A percentile compares a stretch with the other conserved stretches of the same genome.
These are phyloP conservation scores for Acer yangbiense DNA, from an alignment of 345 rosid species.

Conservation along the genomic window DNA sequence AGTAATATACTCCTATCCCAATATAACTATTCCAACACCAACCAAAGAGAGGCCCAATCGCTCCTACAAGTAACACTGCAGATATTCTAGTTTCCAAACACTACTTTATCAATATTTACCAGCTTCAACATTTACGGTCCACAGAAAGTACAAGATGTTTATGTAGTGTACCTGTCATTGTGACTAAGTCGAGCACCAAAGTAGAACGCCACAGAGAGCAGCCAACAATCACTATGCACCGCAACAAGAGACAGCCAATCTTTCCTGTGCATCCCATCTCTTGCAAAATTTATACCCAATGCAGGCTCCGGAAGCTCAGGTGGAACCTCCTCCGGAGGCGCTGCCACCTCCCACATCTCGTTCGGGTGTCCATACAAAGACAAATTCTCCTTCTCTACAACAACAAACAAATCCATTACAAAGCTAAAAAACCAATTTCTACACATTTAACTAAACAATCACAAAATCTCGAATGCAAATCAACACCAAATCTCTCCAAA, in stretches of 20 bases:
- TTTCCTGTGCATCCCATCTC: slow-evolving; percentile 80
- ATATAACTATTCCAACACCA: background rate
- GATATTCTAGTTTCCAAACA: background rate
- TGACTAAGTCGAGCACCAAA: slow-evolving; percentile 79
- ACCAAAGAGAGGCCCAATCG: background rate
- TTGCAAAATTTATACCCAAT: slow-evolving; percentile 79
- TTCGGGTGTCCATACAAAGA: slow-evolving; percentile 78
- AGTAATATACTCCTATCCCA: background rate
- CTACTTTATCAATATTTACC: background rate
- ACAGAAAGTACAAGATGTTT: background rate
- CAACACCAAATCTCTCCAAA: background rate
- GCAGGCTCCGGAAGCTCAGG: slow-evolving; percentile 91
- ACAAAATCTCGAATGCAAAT: background rate
- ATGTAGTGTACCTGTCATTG: slow-evolving; percentile 53
- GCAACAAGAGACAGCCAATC: slow-evolving; percentile 88
- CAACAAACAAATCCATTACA: background rate
- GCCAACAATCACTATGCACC: slow-evolving; percentile 85
- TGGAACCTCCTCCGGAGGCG: slow-evolving; percentile 81
- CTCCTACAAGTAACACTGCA: background rate
- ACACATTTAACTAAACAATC: background rate
- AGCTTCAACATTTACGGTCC: background rate
- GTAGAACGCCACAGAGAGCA: slow-evolving; percentile 77
- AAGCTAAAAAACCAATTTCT: background rate
- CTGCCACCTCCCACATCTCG: slow-evolving; percentile 79
- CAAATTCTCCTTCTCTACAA: slow-evolving; percentile 71